Evolutionary conservation across 2,329 filamentous ascomycete genomes (phyloP).

Genomic region (Fusarium sp.): DNA sequence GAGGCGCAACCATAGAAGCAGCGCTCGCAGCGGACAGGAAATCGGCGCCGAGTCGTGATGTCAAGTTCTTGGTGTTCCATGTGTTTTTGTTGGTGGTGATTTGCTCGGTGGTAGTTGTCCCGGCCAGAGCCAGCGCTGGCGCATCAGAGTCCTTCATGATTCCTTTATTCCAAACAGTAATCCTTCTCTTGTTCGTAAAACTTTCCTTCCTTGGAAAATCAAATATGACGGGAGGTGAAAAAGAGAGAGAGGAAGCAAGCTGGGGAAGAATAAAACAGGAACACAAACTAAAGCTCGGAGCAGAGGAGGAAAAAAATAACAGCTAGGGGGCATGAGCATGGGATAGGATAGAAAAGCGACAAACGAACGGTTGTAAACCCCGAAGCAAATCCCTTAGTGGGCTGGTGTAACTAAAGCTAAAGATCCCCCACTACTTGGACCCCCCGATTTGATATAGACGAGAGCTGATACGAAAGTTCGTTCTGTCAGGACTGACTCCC

Average conservation of each 20-base stretch:
- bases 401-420: constrained; percentile 1
- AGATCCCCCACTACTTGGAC: constrained; percentile 26
- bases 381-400: constrained; percentile 25
- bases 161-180: background rate
- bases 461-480: background rate
- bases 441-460: background rate
- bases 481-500: background rate
- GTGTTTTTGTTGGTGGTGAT: constrained; percentile 19
- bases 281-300: constrained; percentile 4
- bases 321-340: background rate
- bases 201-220: background rate
- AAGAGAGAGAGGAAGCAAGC: constrained; percentile 1
- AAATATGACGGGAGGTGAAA: constrained; percentile 1
- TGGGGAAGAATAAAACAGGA: background rate
- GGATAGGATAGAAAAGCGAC: background rate
- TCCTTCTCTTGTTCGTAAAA: background rate
- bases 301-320: background rate
- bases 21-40: constrained; percentile 75
- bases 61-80: constrained; percentile 84
- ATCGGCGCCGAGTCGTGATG: constrained; percentile 75
- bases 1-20: constrained; percentile 80
- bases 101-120: constrained; percentile 35
- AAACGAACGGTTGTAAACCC: constrained; percentile 7
- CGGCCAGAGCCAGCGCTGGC: constrained; percentile 37
- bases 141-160: constrained; percentile 32